A percentile compares a stretch with the other conserved stretches of the same genome.
Conservation (phyloP, 345 rosid genomes). For the Odontarrhena argentea region DNA sequence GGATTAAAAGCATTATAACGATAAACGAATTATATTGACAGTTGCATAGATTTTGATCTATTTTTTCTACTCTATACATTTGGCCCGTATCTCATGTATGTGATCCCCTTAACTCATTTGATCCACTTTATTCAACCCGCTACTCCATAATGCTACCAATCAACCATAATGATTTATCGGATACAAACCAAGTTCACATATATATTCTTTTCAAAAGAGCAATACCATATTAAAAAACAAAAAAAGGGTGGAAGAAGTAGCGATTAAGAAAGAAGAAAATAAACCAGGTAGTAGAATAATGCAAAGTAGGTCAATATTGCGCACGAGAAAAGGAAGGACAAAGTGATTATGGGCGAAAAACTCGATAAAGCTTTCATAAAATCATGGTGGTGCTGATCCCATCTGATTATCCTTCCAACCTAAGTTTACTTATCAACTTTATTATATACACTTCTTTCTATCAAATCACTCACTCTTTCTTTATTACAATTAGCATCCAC, state of each 20-base stretch:
- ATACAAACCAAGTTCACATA: no score
- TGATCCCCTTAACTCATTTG: no score
- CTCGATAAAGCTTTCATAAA: slow-evolving; percentile 32
- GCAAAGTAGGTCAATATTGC: slow-evolving; percentile 29
- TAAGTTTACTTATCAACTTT: slow-evolving; percentile 8
- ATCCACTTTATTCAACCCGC: no score
- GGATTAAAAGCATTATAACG: no score
- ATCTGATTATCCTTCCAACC: slow-evolving; percentile 35
- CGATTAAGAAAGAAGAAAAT: no score
- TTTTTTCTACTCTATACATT: no score
- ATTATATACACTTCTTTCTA: no score
- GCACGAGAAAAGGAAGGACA: slow-evolving; percentile 29
- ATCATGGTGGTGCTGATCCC: slow-evolving; percentile 38
- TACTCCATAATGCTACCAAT: no score
- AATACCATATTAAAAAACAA: background rate
- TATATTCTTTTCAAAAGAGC: background rate
- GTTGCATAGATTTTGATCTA: no score
- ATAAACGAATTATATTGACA: no score
- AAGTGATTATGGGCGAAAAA: slow-evolving; percentile 23
- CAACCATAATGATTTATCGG: no score
- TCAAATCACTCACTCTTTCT: background rate
- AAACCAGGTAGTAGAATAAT: slow-evolving; percentile 8
- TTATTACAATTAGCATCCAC: background rate
- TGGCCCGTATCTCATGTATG: no score
- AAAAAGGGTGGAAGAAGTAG: slow-evolving; percentile 7